These are phyloP conservation scores for Starmerella lactis-condensi DNA, from an alignment of 805 yeast species.

Conservation along the genomic window DNA sequence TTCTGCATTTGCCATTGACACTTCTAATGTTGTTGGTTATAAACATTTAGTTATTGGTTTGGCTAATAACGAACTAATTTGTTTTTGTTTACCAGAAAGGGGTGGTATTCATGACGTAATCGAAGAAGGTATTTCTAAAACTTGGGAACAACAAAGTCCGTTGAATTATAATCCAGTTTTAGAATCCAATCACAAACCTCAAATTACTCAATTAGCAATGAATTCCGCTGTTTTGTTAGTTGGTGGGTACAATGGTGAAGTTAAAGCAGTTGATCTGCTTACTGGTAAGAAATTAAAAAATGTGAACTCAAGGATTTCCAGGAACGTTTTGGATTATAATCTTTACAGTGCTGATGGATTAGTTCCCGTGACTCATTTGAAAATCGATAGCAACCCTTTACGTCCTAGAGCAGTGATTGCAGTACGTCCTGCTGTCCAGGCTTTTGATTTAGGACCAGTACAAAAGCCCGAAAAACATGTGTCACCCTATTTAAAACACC, in stretches of 20 bases:
- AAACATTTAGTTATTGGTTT: conserved; percentile 9
- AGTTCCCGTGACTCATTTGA: conserved; percentile 18
- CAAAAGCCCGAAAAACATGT: background rate
- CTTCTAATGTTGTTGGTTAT: conserved; percentile 3
- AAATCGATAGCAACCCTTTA: conserved; percentile 19
- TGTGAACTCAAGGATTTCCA: conserved; percentile 17
- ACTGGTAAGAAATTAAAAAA: conserved; percentile 18
- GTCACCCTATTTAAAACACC: conserved; percentile 1
- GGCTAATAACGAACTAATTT: conserved; percentile 3
- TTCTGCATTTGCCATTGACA: conserved; percentile 11
- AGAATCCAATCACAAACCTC: conserved; percentile 8
- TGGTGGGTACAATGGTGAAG: conserved; percentile 19
- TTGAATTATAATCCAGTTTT: conserved; percentile 9
- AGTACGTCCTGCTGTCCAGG: conserved; percentile 18
- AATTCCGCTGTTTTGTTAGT: conserved; percentile 19
- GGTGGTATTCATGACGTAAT: conserved; percentile 2
- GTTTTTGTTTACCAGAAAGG: conserved; percentile 1
- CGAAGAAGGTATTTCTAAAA: no score
- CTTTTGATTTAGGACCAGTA: conserved; percentile 18
- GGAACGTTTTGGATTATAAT: conserved; percentile 16
- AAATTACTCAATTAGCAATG: conserved; percentile 17
- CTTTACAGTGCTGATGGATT: conserved; percentile 11
- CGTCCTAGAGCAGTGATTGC: conserved; percentile 19
- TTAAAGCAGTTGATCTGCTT: conserved; percentile 17
- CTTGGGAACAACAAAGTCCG: conserved; percentile 8